phyloP scores from a whole-genome alignment of 768 basidiomycete species.

The Serpula lacrymans region DNA sequence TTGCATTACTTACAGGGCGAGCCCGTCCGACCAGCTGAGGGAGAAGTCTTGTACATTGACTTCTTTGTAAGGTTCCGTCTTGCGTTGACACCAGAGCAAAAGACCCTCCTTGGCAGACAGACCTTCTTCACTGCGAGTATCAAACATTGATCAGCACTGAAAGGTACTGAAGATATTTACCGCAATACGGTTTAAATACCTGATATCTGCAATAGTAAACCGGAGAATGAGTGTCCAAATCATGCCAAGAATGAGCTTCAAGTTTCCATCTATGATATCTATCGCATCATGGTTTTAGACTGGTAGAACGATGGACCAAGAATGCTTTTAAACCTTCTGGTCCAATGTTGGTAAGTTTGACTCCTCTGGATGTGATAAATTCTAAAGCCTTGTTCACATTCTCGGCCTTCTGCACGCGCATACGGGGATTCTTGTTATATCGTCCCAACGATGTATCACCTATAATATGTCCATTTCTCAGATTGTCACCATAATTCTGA shows the following conservation, averaged over 20 bases:
- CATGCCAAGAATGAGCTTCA: constrained; percentile 98
- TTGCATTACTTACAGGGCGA: constrained; percentile 75
- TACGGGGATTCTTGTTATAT: constrained; percentile 86
- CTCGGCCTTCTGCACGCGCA: constrained; percentile 96
- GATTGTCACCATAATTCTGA: constrained; percentile 8
- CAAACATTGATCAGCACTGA: constrained; percentile 9
- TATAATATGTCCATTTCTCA: too few relatives aligned
- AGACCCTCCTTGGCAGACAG: constrained; percentile 98
- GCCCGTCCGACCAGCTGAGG: constrained; percentile 88
- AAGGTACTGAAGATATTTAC: too few relatives aligned
- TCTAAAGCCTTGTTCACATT: constrained; percentile 96
- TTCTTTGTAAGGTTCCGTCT: constrained; percentile 87
- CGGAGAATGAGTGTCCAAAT: constrained; percentile 98
- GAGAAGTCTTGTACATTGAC: constrained; percentile 95
- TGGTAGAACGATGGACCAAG: neutral
- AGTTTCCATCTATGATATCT: constrained; percentile 99
- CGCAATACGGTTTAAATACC: constrained; percentile 48
- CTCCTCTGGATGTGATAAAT: constrained; percentile 90
- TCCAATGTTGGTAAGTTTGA: constrained; percentile 96
- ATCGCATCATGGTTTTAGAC: neutral
- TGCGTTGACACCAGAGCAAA: constrained; percentile 96
- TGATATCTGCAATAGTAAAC: constrained; percentile 98
- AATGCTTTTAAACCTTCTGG: constrained; percentile 66
- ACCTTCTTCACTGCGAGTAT: constrained; percentile 81
- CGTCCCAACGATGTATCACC: constrained; percentile 91